A percentile compares a stretch with the other conserved stretches of the same genome.
Evolutionary conservation across 2,329 filamentous ascomycete species (phyloP).

Genomic region (Exophiala xenobiotica): DNA sequence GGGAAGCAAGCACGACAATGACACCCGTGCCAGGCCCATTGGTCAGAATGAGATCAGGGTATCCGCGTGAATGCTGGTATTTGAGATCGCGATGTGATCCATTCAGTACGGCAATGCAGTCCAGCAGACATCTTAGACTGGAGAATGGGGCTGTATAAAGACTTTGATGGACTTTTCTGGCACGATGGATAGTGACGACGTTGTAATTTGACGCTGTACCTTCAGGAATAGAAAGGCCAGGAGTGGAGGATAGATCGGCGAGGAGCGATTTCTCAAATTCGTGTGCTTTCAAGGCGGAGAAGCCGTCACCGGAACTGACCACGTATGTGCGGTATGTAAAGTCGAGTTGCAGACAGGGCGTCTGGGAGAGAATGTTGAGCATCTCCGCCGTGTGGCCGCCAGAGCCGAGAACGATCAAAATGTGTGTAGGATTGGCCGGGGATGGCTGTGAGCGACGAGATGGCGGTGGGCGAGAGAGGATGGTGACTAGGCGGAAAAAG

Average conservation of each 20-base stretch:
- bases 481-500: conserved; percentile 20
- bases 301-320: conserved; percentile 71
- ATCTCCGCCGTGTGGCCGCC: conserved; percentile 96
- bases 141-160: conserved; percentile 56
- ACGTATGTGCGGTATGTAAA: conserved; percentile 75
- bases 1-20: conserved; percentile 63
- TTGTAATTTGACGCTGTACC: conserved; percentile 63
- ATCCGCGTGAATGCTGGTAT: conserved; percentile 36
- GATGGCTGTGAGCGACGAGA: conserved; percentile 2
- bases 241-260: conserved; percentile 57
- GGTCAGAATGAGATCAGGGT: conserved; percentile 74
- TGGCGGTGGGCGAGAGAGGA: conserved; percentile 9
- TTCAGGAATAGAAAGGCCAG: background rate
- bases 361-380: conserved; percentile 74
- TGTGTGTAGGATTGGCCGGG: conserved; percentile 50
- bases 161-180: conserved; percentile 79
- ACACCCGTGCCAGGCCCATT: conserved; percentile 90
- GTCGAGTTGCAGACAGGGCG: conserved; percentile 39
- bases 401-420: conserved; percentile 82
- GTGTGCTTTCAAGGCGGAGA: conserved; percentile 63
- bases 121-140: conserved; percentile 63
- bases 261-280: conserved; percentile 60
- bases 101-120: conserved; percentile 59
- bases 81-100: conserved; percentile 39
- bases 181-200: conserved; percentile 69